Evolutionary conservation across 2,329 filamentous ascomycete species (phyloP), one percentile per base, ranked within the genome.

Genomic region (Talaromyces funiculosus): DNA sequence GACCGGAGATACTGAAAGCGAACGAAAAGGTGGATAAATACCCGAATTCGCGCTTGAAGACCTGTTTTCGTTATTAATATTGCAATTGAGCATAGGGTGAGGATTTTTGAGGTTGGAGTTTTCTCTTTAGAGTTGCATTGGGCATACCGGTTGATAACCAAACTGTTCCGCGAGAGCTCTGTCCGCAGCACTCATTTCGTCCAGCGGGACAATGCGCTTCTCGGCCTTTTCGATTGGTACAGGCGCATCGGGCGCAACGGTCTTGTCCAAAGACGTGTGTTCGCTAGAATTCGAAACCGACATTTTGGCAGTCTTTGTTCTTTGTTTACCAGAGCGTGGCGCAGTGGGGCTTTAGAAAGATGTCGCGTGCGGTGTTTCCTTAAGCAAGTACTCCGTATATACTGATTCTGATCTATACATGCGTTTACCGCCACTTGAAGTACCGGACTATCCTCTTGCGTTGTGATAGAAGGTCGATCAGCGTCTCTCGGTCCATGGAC

Each of bases 21-120:
- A 85, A 86, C 57, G 82, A 85, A 71, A 86, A 84, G 63, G 81
- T 82, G 64, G 83, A 84, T 14, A 82, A 73, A 59, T 82, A 83
- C 60, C 78, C 78, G 64, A 86, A 86, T 66, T 85, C 82, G 64
- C 83, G 79, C 70, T 83, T 82, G 73, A 84, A 84, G 58, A 84
- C 82, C 70, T 81, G 29, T 47, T 49, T 51, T 33, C 3, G 4
- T 51, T 14, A 57, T 57, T 53, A 51, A 61, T 29, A 49, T 43
- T 24, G 12, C 1, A 18, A 40, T 40, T 40, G 8, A 37, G 16
- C 12, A 40, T 24, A 45, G 14, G 7, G 29, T n/a, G 22, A 29
- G 6, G 3, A 12, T 14, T 42, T 22, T 7, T 7, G n/a, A 22
- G 12, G 22, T 18, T 43, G 3, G 10, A 2, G 20, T 22, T 22